A percentile compares a stretch with the other conserved stretches of the same genome.
These are phyloP conservation scores for Ascochyta rabiei DNA, from an alignment of 2,329 filamentous ascomycete species.

Conservation along the genomic window DNA sequence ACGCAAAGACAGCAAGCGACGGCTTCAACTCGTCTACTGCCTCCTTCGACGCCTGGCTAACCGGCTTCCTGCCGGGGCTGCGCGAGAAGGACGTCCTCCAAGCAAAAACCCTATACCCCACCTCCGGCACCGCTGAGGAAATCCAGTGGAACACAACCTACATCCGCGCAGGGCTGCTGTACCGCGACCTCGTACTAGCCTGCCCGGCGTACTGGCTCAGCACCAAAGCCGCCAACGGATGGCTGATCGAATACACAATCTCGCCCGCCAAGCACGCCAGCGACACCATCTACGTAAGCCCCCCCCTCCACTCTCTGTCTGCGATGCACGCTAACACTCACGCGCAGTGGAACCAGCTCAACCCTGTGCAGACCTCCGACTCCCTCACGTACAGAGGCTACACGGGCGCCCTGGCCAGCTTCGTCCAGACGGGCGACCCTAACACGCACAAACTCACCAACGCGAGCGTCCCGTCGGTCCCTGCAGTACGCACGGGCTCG, in stretches of 20 bases:
- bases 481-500: slow-evolving; percentile 48
- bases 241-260: slow-evolving; percentile 66
- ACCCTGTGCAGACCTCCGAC: slow-evolving; percentile 59
- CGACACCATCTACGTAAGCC: slow-evolving; percentile 61
- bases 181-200: slow-evolving; percentile 63
- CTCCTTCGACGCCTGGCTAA: slow-evolving; percentile 61
- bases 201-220: slow-evolving; percentile 67
- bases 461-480: slow-evolving; percentile 52
- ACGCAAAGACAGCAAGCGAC: slow-evolving; percentile 34
- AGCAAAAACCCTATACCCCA: slow-evolving; percentile 57
- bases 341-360: slow-evolving; percentile 63
- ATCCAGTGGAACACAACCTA: slow-evolving; percentile 59
- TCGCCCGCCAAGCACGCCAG: slow-evolving; percentile 64
- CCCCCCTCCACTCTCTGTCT: neutral
- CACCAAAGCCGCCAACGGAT: slow-evolving; percentile 54
- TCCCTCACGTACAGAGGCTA: slow-evolving; percentile 63
- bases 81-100: slow-evolving; percentile 46
- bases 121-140: slow-evolving; percentile 55
- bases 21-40: slow-evolving; percentile 59
- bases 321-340: slow-evolving; percentile 14
- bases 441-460: slow-evolving; percentile 63
- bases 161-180: slow-evolving; percentile 62
- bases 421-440: slow-evolving; percentile 65
- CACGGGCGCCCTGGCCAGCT: slow-evolving; percentile 64
- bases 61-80: slow-evolving; percentile 60